Evolutionary conservation across 192 early-diverging fungal genomes (phyloP).

Genomic region (Podochytrium sp.): DNA sequence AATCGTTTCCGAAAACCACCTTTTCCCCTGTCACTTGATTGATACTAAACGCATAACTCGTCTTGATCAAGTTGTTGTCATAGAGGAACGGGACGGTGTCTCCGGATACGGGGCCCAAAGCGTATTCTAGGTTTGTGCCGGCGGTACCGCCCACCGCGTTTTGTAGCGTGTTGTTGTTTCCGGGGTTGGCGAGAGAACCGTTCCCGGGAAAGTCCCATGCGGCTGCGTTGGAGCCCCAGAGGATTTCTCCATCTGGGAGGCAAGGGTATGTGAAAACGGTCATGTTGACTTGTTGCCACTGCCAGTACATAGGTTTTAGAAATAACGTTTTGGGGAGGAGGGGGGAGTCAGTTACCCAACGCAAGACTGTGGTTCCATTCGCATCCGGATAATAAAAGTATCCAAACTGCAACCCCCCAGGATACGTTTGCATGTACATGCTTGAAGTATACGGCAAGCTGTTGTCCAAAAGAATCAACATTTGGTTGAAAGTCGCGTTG

Average conservation of each 20-base stretch:
- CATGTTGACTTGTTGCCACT: not conserved
- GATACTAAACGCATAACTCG: no score
- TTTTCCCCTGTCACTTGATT: no score
- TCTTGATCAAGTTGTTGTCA: no score
- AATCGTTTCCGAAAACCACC: no score
- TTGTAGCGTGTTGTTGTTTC: constrained; percentile 4
- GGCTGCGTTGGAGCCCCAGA: not conserved
- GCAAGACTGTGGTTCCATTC: not conserved
- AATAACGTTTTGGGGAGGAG: no score
- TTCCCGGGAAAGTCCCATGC: not conserved
- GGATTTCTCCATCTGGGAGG: not conserved
- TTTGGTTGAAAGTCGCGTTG: not conserved
- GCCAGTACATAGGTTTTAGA: no score
- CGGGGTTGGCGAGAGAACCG: not conserved
- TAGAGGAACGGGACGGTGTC: no score
- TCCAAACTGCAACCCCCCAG: not conserved
- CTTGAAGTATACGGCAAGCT: not conserved
- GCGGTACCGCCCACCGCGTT: not conserved
- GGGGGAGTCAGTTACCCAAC: no score
- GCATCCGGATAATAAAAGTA: not conserved
- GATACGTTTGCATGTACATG: not conserved
- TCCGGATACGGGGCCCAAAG: no score
- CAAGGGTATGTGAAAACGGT: not conserved
- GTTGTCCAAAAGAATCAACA: not conserved
- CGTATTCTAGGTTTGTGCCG: no score